Evolutionary conservation across 1,139 yeast genomes (phyloP).

Genomic region (Hemisphaericaspora xylofermentans): DNA sequence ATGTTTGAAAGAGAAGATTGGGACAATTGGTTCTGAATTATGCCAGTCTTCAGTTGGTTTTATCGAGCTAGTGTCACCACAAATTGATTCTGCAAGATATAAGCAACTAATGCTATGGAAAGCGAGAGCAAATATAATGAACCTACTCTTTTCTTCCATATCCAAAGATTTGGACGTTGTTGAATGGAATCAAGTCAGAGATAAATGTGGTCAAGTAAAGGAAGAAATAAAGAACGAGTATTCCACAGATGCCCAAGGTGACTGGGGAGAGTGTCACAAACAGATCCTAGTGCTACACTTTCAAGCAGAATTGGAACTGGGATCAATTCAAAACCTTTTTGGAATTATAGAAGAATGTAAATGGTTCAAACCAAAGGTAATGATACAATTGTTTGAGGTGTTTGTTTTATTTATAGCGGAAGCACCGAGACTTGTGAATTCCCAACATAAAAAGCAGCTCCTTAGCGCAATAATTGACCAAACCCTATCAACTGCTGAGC

Average conservation of each 20-base stretch:
- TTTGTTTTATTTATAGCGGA: conserved; percentile 6
- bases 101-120: conserved; percentile 11
- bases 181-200: conserved; percentile 11
- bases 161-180: conserved; percentile 1
- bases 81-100: conserved; percentile 5
- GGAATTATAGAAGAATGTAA: conserved; percentile 6
- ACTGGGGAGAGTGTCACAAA: conserved; percentile 6
- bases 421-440: conserved; percentile 1
- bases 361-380: conserved; percentile 4
- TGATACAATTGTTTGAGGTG: conserved; percentile 7
- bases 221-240: conserved; percentile 4
- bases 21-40: conserved; percentile 4
- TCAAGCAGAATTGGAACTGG: conserved; percentile 14
- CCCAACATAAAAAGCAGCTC: conserved; percentile 5
- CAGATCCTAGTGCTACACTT: conserved; percentile 6
- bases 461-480: conserved; percentile 5
- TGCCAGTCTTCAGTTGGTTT: conserved; percentile 9
- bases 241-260: conserved; percentile 3
- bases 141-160: conserved; percentile 4
- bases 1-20: conserved; percentile 10
- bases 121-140: conserved; percentile 10
- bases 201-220: conserved; percentile 8
- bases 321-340: conserved; percentile 8
- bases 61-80: conserved; percentile 8
- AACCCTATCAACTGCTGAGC: conserved; percentile 1